phyloP scores from a whole-genome alignment of 139 green algal genomes.

The Nannochloris sp. region DNA sequence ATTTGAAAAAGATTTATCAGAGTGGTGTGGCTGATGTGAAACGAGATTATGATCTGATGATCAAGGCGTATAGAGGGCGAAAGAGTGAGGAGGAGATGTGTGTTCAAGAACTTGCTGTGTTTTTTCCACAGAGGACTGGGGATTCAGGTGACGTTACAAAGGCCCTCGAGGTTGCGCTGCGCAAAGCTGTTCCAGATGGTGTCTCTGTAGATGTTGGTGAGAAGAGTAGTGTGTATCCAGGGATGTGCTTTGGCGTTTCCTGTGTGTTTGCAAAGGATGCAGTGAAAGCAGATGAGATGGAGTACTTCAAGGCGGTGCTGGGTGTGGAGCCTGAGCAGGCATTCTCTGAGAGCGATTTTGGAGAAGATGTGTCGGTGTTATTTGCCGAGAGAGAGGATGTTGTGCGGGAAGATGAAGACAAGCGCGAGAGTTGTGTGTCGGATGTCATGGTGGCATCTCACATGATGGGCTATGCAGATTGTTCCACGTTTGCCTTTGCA shows the following conservation, averaged over 20 bases:
- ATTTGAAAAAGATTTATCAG: slow-evolving; percentile 17
- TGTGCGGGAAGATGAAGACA: too few relatives aligned
- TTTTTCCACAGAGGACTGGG: too few relatives aligned
- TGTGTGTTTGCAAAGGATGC: background rate
- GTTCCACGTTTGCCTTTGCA: too few relatives aligned
- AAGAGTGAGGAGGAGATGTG: too few relatives aligned
- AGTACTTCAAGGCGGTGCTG: slow-evolving; percentile 22
- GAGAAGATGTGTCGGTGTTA: background rate
- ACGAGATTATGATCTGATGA: slow-evolving; percentile 17
- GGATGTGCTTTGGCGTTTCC: slow-evolving; percentile 6
- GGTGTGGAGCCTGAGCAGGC: slow-evolving; percentile 17
- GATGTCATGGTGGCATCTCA: slow-evolving; percentile 6
- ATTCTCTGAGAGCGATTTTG: slow-evolving; percentile 17
- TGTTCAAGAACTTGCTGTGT: too few relatives aligned
- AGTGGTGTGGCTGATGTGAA: slow-evolving; percentile 20
- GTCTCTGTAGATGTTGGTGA: too few relatives aligned
- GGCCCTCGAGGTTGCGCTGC: too few relatives aligned
- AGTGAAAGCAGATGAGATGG: slow-evolving; percentile 8
- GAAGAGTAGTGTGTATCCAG: background rate
- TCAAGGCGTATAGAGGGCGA: background rate
- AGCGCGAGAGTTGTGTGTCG: slow-evolving; percentile 2
- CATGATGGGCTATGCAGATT: background rate
- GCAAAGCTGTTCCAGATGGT: too few relatives aligned
- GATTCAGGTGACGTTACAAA: too few relatives aligned
- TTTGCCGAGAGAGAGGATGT: background rate